These are phyloP conservation scores for Ceriops tagal DNA, from an alignment of 345 rosid species.

Conservation along the genomic window DNA sequence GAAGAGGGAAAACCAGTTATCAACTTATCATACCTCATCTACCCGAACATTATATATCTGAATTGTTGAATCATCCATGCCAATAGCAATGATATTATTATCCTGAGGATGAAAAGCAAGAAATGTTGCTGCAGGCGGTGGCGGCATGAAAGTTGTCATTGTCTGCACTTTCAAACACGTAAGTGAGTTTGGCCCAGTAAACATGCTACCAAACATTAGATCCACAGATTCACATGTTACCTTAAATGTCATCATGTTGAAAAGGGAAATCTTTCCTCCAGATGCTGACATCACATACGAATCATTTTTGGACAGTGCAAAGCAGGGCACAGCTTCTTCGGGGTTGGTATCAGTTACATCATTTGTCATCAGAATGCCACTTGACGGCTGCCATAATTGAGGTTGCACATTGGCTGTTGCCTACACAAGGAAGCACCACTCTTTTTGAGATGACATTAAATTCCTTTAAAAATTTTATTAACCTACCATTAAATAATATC, in stretches of 20 bases:
- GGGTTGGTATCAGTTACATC: conserved; percentile 21
- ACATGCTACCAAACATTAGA: background rate
- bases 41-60: conserved; percentile 34
- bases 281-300: conserved; percentile 43
- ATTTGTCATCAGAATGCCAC: conserved; percentile 38
- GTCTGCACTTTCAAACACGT: conserved; percentile 24
- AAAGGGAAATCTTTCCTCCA: conserved; percentile 41
- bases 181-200: background rate
- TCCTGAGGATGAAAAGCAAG: conserved; percentile 54
- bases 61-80: conserved; percentile 49
- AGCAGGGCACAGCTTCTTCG: conserved; percentile 29
- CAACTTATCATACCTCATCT: conserved; percentile 31
- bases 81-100: conserved; percentile 42
- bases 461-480: background rate
- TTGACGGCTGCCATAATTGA: conserved; percentile 25
- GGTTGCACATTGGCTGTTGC: conserved; percentile 38
- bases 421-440: conserved; percentile 18
- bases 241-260: conserved; percentile 42
- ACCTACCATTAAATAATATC: conserved; percentile 8
- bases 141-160: conserved; percentile 38
- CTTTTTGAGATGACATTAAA: conserved; percentile 3
- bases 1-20: background rate
- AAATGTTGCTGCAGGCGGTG: conserved; percentile 44
- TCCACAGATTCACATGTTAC: conserved; percentile 6
- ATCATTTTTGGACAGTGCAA: conserved; percentile 42